phyloP scores from a whole-genome alignment of 495 filamentous ascomycete genomes.

The Penicillium diatomitis region DNA sequence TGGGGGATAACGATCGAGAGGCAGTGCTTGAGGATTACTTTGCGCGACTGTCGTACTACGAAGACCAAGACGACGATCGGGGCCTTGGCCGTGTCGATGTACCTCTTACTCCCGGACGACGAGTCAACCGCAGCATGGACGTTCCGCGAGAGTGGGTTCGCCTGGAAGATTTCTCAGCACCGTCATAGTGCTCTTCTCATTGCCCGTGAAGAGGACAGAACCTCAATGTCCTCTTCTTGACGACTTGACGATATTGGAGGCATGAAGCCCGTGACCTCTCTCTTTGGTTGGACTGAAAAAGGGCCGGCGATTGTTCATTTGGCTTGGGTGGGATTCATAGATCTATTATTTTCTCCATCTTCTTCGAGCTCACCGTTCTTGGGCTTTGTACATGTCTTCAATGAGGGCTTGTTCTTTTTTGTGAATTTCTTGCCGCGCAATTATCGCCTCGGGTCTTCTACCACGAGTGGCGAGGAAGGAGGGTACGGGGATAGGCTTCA shows the following conservation, averaged over 20 bases:
- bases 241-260: conserved; percentile 12
- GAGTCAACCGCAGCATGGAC: conserved; percentile 63
- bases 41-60: conserved; percentile 54
- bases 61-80: conserved; percentile 47
- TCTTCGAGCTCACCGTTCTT: not conserved
- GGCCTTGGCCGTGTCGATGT: conserved; percentile 48
- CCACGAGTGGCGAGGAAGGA: too few species aligned
- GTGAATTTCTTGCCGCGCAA: too few species aligned
- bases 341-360: conserved; percentile 1
- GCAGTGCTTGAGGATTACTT: conserved; percentile 85
- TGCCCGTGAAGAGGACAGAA: not conserved
- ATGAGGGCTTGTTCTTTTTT: not conserved
- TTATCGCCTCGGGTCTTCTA: too few species aligned
- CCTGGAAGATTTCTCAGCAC: conserved; percentile 30
- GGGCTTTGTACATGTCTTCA: not conserved
- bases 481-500: not conserved
- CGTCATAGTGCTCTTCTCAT: conserved; percentile 2
- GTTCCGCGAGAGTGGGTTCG: conserved; percentile 46
- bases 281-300: conserved; percentile 11
- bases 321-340: conserved; percentile 1
- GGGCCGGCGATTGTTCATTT: conserved; percentile 2
- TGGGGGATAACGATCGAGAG: conserved; percentile 70
- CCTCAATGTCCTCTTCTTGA: not conserved
- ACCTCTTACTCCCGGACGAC: conserved; percentile 60
- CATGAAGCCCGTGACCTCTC: conserved; percentile 22